Conservation (phyloP, 1,284 basidiomycete species). For the Agroathelia rolfsii region DNA sequence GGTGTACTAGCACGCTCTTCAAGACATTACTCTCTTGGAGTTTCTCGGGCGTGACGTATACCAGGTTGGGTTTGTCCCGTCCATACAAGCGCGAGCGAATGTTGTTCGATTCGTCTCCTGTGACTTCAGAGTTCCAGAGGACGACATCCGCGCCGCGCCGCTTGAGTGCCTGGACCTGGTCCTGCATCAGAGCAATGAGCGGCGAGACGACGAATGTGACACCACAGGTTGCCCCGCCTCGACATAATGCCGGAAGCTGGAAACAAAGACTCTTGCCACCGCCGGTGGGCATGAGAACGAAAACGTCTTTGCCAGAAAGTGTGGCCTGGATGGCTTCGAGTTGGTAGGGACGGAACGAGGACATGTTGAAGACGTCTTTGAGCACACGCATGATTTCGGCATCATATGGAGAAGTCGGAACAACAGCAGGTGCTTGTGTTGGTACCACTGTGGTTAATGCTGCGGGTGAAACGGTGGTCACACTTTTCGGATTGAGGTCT, state of each 20-base stretch:
- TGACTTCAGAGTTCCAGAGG: conserved; percentile 57
- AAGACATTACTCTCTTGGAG: conserved; percentile 56
- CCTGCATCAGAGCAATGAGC: conserved; percentile 82
- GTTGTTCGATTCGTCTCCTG: conserved; percentile 34
- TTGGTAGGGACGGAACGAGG: conserved; percentile 75
- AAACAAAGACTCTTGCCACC: conserved; percentile 89
- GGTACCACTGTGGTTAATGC: conserved; percentile 2
- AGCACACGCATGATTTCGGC: conserved; percentile 56
- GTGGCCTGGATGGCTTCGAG: conserved; percentile 80
- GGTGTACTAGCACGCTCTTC: conserved; percentile 41
- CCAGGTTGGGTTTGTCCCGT: conserved; percentile 45
- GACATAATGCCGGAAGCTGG: conserved; percentile 81
- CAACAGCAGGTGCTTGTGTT: conserved; percentile 10
- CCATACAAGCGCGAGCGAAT: conserved; percentile 29
- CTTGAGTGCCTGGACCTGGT: conserved; percentile 75
- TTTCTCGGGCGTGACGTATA: conserved; percentile 95
- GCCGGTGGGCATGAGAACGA: conserved; percentile 95
- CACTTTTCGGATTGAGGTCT: conserved; percentile 5
- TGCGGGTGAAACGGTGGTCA: conserved; percentile 4
- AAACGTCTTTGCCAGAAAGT: conserved; percentile 77
- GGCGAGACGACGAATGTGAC: conserved; percentile 90
- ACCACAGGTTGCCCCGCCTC: conserved; percentile 61
- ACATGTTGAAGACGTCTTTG: conserved; percentile 56
- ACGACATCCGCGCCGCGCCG: conserved; percentile 64
- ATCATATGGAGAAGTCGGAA: conserved; percentile 34